These are phyloP conservation scores for Mrakia blollopis DNA, from an alignment of 768 basidiomycete genomes.

Conservation along the genomic window DNA sequence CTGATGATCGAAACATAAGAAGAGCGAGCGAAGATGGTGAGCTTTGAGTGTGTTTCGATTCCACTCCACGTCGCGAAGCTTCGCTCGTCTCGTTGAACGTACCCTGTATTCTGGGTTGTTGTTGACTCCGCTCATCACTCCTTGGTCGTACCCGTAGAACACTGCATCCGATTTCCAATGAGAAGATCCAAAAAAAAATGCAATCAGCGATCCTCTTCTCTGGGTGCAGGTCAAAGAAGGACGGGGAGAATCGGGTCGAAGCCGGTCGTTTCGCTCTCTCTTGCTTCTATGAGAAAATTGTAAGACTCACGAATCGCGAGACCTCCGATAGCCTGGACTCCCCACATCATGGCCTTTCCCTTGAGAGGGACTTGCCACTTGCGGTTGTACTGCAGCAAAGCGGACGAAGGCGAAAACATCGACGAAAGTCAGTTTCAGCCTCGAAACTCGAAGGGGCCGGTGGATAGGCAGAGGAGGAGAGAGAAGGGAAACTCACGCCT, in stretches of 20 bases:
- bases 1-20: neutral
- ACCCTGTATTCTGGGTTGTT: conserved; percentile 13
- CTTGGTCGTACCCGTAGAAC: conserved; percentile 30
- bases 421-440: neutral
- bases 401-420: neutral
- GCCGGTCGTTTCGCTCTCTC: no score
- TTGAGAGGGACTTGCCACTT: conserved; percentile 25
- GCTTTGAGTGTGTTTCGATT: neutral
- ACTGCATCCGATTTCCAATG: neutral
- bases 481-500: neutral
- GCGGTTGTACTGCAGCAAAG: neutral
- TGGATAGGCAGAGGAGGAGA: neutral
- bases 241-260: neutral
- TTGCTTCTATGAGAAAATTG: no score
- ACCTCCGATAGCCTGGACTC: conserved; percentile 10
- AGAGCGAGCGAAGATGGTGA: neutral
- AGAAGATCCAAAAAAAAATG: neutral
- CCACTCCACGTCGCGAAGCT: neutral
- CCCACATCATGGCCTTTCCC: conserved; percentile 31
- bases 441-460: neutral
- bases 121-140: conserved; percentile 30
- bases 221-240: no score
- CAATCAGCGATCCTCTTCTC: neutral
- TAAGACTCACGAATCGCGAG: conserved; percentile 12
- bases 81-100: neutral